Evolutionary conservation across 306 rosid genomes (phyloP).

Genomic region (Cicer pinnatifidum): DNA sequence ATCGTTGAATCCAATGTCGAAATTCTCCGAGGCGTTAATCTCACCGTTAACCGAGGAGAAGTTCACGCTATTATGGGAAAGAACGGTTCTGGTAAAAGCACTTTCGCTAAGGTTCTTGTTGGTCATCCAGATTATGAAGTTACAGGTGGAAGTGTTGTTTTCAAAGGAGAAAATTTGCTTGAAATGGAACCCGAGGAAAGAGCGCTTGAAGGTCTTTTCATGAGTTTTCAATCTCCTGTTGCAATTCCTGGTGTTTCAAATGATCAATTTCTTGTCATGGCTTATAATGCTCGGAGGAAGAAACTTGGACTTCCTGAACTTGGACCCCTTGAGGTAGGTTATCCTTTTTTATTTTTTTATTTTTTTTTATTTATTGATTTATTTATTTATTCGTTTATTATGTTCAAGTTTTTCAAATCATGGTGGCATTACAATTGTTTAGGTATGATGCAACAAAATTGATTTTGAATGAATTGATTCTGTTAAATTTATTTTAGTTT

Average conservation of each 20-base stretch:
- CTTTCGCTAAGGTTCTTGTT: constrained; percentile 83
- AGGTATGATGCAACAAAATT: too few relatives aligned
- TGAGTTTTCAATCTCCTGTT: constrained; percentile 94
- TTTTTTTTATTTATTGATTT: background rate
- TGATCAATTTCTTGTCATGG: constrained; percentile 84
- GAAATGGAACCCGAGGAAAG: constrained; percentile 89
- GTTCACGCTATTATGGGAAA: constrained; percentile 96
- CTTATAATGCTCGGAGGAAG: constrained; percentile 81
- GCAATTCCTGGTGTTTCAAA: constrained; percentile 93
- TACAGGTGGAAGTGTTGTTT: constrained; percentile 76
- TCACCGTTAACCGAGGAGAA: constrained; percentile 79
- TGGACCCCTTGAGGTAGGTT: constrained; percentile 83
- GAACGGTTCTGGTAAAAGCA: constrained; percentile 96
- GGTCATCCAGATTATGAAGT: constrained; percentile 95
- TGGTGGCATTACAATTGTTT: too few relatives aligned
- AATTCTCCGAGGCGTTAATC: constrained; percentile 84
- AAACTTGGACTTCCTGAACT: constrained; percentile 82
- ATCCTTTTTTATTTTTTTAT: too few relatives aligned
- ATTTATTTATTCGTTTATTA: background rate
- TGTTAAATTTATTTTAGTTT: too few relatives aligned
- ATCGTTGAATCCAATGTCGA: constrained; percentile 63
- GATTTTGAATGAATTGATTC: too few relatives aligned
- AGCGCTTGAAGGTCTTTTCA: constrained; percentile 84
- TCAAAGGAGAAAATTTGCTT: constrained; percentile 80
- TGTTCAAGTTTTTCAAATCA: too few relatives aligned